Conservation (phyloP, 2,329 filamentous ascomycete species). For the Sporothrix sp. region DNA sequence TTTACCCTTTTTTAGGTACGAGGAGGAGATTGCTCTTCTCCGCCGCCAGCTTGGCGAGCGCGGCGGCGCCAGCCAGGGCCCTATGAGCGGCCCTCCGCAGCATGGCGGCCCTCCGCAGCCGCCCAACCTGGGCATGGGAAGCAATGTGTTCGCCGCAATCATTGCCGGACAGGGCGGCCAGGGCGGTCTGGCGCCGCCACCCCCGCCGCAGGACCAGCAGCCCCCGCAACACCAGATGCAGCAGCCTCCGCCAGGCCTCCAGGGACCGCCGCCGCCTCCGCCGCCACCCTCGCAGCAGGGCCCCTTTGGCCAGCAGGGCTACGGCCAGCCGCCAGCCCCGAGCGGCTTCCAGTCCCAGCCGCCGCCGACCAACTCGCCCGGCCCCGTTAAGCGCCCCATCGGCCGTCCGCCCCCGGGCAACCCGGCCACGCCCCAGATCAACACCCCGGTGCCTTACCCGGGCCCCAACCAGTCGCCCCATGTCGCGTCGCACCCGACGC, state of each 20-base stretch:
- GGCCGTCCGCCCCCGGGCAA: constrained; percentile 55
- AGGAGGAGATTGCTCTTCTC: constrained; percentile 78
- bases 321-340: constrained; percentile 41
- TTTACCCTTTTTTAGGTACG: constrained; percentile 54
- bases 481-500: constrained; percentile 68
- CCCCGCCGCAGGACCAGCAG: constrained; percentile 52
- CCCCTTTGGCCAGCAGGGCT: constrained; percentile 60
- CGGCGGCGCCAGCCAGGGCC: constrained; percentile 50
- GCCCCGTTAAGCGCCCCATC: constrained; percentile 67
- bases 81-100: constrained; percentile 59
- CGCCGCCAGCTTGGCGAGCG: constrained; percentile 77
- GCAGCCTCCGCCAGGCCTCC: constrained; percentile 62
- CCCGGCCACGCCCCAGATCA: constrained; percentile 86
- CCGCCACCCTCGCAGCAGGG: constrained; percentile 55
- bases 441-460: constrained; percentile 76
- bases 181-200: constrained; percentile 74
- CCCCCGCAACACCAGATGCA: constrained; percentile 54
- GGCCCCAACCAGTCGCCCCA: constrained; percentile 76
- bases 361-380: constrained; percentile 78
- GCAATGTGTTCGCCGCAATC: constrained; percentile 88
- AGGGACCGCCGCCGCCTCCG: constrained; percentile 45
- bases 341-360: constrained; percentile 74
- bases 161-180: constrained; percentile 83
- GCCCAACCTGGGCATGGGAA: constrained; percentile 80
- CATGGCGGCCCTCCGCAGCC: constrained; percentile 76